Percentiles rank a stretch among this genome's conserved stretches.
Evolutionary conservation across 345 rosid genomes (phyloP).

Genomic region (Eucalyptus pauciflora): DNA sequence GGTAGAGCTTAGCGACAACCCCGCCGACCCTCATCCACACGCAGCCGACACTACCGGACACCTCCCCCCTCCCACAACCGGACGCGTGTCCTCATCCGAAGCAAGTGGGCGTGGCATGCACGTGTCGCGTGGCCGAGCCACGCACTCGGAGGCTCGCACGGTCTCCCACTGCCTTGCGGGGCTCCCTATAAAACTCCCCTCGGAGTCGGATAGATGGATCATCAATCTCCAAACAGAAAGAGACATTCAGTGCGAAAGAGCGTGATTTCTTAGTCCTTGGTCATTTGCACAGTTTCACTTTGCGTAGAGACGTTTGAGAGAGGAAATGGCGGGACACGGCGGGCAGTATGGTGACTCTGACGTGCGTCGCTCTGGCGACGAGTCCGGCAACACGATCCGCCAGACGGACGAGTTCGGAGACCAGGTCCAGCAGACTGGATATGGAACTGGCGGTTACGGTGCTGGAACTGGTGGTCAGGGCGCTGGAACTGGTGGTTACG

Average conservation of each 20-base stretch:
- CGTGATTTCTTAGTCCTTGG: not conserved
- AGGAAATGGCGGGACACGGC: slow-evolving; percentile 7
- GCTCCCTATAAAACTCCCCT: not conserved
- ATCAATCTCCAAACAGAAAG: not conserved
- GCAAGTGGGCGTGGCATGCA: not conserved
- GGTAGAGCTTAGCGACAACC: not conserved
- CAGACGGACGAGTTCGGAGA: slow-evolving; percentile 11
- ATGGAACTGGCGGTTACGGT: not conserved
- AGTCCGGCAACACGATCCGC: slow-evolving; percentile 8
- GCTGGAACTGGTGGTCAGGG: not conserved
- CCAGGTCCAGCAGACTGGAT: slow-evolving; percentile 16
- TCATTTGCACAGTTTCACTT: not conserved
- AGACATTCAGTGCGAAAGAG: not conserved
- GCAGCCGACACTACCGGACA: not conserved
- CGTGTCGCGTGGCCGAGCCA: not conserved
- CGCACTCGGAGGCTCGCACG: not conserved
- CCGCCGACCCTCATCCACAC: not conserved
- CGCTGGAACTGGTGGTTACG: not conserved
- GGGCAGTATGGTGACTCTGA: not conserved
- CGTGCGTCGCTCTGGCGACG: not conserved
- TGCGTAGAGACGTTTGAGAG: not conserved
- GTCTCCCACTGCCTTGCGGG: not conserved
- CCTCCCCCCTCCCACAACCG: not conserved
- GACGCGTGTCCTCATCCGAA: not conserved
- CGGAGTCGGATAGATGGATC: no score